Conservation (phyloP, 1,284 basidiomycete species). For the Gyrodon tennesseensis region DNA sequence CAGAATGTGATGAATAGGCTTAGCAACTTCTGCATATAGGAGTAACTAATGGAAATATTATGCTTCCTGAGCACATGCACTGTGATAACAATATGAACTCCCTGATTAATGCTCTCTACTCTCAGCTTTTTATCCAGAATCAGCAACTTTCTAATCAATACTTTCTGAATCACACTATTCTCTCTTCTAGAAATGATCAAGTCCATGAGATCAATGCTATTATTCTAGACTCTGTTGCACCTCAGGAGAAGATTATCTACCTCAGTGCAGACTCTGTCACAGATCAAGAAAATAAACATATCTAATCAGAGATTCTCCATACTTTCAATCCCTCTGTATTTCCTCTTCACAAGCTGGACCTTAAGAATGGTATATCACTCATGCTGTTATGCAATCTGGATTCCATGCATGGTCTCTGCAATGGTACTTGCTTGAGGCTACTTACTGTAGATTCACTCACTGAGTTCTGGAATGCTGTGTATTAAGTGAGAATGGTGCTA, state of each 20-base stretch:
- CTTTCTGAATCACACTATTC: constrained; percentile 28
- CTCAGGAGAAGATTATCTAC: neutral
- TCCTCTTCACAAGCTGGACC: constrained; percentile 35
- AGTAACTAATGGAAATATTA: constrained; percentile 30
- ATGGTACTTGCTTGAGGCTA: constrained; percentile 42
- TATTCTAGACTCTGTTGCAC: constrained; percentile 13
- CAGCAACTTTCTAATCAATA: constrained; percentile 13
- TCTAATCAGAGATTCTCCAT: constrained; percentile 35
- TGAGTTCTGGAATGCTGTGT: neutral
- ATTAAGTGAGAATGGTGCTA: neutral
- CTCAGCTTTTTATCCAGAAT: neutral
- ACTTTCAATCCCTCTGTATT: constrained; percentile 34
- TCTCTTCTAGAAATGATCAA: constrained; percentile 13
- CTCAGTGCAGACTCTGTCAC: constrained; percentile 15
- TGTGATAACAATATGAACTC: constrained; percentile 16
- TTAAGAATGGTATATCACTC: constrained; percentile 44
- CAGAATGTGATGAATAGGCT: constrained; percentile 40
- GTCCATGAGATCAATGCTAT: constrained; percentile 26
- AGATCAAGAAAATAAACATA: constrained; percentile 15
- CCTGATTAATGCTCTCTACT: constrained; percentile 32
- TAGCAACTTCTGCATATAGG: constrained; percentile 50
- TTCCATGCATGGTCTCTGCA: constrained; percentile 43
- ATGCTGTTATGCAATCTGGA: constrained; percentile 47
- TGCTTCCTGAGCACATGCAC: constrained; percentile 39
- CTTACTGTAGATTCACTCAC: neutral